A percentile compares a stretch with the other conserved stretches of the same genome.
These are phyloP conservation scores for Epichloe festucae DNA, from an alignment of 2,329 filamentous ascomycete genomes.

Conservation along the genomic window DNA sequence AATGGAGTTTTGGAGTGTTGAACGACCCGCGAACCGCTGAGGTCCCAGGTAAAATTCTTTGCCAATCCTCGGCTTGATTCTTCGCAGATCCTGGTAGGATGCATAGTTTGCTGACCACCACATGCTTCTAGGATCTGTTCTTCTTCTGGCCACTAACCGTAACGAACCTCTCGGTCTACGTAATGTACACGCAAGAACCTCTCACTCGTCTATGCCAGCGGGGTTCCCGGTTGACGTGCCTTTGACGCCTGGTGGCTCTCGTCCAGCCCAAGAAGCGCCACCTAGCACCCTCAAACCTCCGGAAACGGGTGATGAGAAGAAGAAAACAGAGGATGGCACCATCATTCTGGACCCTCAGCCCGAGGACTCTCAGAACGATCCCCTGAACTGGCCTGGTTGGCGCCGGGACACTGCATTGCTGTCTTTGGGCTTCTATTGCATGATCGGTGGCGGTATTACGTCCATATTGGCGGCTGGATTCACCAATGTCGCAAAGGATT, in stretches of 20 bases:
- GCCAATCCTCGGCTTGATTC: neutral
- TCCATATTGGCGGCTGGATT: conserved; percentile 85
- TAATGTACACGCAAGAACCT: conserved; percentile 6
- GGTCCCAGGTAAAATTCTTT: conserved; percentile 5
- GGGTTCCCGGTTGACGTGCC: conserved; percentile 27
- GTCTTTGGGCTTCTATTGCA: conserved; percentile 80
- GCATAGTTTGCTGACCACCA: too few species aligned
- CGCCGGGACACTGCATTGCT: conserved; percentile 67
- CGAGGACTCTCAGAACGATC: conserved; percentile 81
- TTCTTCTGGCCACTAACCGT: conserved; percentile 9
- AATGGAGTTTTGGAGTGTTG: conserved; percentile 7
- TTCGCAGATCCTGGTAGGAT: too few species aligned
- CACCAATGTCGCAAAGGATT: conserved; percentile 56
- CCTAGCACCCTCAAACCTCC: conserved; percentile 5
- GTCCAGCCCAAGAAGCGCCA: conserved; percentile 5
- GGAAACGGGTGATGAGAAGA: conserved; percentile 35
- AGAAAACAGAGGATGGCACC: conserved; percentile 66
- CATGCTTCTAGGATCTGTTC: conserved; percentile 7
- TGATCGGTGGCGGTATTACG: conserved; percentile 87
- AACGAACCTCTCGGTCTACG: conserved; percentile 9
- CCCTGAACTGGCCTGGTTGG: conserved; percentile 81
- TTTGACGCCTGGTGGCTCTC: conserved; percentile 15
- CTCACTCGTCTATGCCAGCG: conserved; percentile 36
- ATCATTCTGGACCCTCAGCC: conserved; percentile 88
- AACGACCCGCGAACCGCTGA: conserved; percentile 7